Evolutionary conservation across 257 asterid genomes (phyloP).

Genomic region (Jasminum sambac): DNA sequence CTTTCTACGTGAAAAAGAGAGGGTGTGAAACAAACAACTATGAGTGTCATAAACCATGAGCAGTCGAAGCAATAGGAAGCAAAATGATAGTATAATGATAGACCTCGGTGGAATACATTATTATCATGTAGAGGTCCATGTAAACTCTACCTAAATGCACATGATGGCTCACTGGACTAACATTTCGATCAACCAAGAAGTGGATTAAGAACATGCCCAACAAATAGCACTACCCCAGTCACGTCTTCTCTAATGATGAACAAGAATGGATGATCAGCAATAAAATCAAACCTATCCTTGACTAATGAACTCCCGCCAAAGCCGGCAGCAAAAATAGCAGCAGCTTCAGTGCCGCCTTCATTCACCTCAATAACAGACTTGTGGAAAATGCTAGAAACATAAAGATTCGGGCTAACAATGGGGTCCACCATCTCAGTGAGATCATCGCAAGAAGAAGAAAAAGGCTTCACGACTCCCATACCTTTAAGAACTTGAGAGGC

Average conservation of each 20-base stretch:
- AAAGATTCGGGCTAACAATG: conserved; percentile 20
- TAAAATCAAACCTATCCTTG: conserved; percentile 39
- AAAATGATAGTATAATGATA: not conserved
- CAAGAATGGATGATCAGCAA: conserved; percentile 57
- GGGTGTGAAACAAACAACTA: no score
- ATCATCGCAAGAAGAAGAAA: conserved; percentile 26
- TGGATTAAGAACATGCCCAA: conserved; percentile 51
- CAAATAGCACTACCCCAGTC: conserved; percentile 50
- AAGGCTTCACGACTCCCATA: conserved; percentile 37
- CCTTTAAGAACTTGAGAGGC: conserved; percentile 40
- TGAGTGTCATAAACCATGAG: not conserved
- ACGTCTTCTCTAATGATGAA: conserved; percentile 46
- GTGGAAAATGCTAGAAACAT: conserved; percentile 43
- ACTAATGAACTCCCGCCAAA: conserved; percentile 25
- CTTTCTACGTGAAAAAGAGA: no score
- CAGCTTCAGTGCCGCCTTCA: conserved; percentile 70
- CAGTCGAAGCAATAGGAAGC: not conserved
- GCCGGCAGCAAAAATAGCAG: conserved; percentile 30
- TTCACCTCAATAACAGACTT: conserved; percentile 56
- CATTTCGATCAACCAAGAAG: conserved; percentile 19
- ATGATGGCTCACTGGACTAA: not conserved
- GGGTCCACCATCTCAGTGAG: conserved; percentile 52
- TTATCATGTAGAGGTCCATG: not conserved
- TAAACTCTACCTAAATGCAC: not conserved
- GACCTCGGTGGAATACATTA: no score